Base-by-base conservation (phyloP, 2,329 filamentous ascomycete species). In the Phyllosticta citrichinensis region DNA sequence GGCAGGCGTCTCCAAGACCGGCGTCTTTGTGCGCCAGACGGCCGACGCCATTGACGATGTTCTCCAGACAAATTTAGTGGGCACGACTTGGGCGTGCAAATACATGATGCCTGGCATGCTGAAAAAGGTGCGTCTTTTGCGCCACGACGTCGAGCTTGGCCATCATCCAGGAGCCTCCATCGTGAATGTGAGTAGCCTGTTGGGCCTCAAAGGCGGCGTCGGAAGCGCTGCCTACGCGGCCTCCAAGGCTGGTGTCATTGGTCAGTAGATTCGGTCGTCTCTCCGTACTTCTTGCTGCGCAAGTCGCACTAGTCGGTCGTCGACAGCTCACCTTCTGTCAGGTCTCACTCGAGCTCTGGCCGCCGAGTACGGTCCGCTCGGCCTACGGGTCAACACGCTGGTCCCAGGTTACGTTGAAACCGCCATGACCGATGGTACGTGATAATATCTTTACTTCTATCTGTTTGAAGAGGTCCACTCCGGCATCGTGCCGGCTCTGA, bases 321-420 rank as follows among this genome's bases (percentile, higher is more conserved):
- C 22, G 55, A 57, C 52, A 25, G 35, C 52, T 68, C 62, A 53
- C 20, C 20, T 20, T 19, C 11, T 25, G 19, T 11, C 69, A 88
- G 87, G 82, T 63, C 81, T 91, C 66, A 91, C 87, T 22, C 81
- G 86, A 62, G 83, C 86, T 60, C 76, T 90, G 2, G 85, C 85
- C 52, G 79, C 75, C 56, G 85, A 91, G 74, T 73, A 86, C 66
- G 82, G 82, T 57, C 74, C 77, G 63, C 77, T 79, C 55, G 81
- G 81, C 56, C 81, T 96, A 62, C 81, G 91, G 30, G 87, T 89
- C 55, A 96, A 96, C 75, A 87, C 87, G 27, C 83, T 96, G 65
- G 77, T 93, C 52, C 91, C 91, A 0, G 91, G 91, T 6, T 96
- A 93, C 77, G 86, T 95, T 66, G 79, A 88, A 61, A 93, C 89